A percentile compares a stretch with the other conserved stretches of the same genome.
Evolutionary conservation across 2,329 filamentous ascomycete species (phyloP).

Genomic region (Colletotrichum liaoningense): DNA sequence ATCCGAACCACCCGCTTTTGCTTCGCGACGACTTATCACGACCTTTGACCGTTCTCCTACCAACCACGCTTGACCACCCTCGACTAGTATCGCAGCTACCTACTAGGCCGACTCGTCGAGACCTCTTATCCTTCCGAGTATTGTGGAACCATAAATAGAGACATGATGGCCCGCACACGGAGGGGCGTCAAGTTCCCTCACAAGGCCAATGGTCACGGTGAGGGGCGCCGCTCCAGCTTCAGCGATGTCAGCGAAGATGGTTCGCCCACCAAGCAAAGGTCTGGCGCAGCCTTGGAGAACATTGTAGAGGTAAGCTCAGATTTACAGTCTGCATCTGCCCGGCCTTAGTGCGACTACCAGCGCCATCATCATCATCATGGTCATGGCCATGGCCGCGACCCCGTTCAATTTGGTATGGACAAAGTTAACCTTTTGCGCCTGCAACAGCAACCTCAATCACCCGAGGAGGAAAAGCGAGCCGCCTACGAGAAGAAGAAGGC

Average conservation of each 20-base stretch:
- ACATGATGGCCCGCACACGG: conserved; percentile 51
- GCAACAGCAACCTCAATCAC: conserved; percentile 54
- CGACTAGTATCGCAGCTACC: not conserved
- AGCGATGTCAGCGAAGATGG: conserved; percentile 75
- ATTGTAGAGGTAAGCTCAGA: conserved; percentile 50
- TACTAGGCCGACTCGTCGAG: not conserved
- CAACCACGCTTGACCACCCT: not conserved
- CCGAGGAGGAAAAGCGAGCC: conserved; percentile 53
- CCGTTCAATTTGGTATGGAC: not conserved
- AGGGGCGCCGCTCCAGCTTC: conserved; percentile 76
- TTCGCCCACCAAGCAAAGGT: conserved; percentile 46
- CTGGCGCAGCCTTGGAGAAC: conserved; percentile 45
- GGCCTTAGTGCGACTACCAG: not conserved
- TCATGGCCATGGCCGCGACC: no score
- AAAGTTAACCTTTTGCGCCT: conserved; percentile 1
- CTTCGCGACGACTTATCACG: not conserved
- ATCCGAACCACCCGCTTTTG: conserved; percentile 33
- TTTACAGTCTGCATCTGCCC: not conserved
- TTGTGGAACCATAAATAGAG: not conserved
- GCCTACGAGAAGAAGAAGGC: conserved; percentile 99
- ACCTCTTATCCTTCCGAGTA: not conserved
- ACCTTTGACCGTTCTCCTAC: not conserved
- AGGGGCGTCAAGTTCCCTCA: conserved; percentile 68
- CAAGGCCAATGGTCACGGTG: conserved; percentile 60
- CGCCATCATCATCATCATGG: not conserved